Evolutionary conservation across 805 yeast genomes (phyloP).

Genomic region (Metschnikowia baotianmanensis): DNA sequence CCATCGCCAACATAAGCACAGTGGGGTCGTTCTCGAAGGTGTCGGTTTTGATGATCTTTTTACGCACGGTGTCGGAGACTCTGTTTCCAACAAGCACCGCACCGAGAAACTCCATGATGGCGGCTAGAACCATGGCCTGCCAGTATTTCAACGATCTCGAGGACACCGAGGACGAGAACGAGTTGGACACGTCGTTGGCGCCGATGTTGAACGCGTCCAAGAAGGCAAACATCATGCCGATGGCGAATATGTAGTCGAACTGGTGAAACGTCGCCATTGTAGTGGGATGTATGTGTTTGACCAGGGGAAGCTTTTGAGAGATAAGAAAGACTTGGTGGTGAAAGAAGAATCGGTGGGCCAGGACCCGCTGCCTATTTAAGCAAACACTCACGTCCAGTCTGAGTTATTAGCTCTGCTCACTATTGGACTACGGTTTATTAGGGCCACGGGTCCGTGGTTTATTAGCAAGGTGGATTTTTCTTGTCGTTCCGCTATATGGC

Average conservation of each 20-base stretch:
- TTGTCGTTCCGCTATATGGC: conserved; percentile 5
- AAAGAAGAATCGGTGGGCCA: too few relatives aligned
- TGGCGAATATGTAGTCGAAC: conserved; percentile 69
- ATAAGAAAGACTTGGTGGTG: too few relatives aligned
- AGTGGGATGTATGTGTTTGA: background rate
- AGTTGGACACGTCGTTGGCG: conserved; percentile 80
- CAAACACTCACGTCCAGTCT: too few relatives aligned
- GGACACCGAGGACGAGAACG: conserved; percentile 74
- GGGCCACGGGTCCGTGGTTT: conserved; percentile 5
- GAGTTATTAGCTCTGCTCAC: too few relatives aligned
- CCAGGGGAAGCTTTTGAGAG: too few relatives aligned
- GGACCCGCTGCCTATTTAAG: too few relatives aligned
- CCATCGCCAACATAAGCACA: conserved; percentile 72
- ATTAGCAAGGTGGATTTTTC: conserved; percentile 2
- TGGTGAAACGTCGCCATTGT: conserved; percentile 44
- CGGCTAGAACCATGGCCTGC: conserved; percentile 76
- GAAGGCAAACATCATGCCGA: conserved; percentile 67
- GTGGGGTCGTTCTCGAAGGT: conserved; percentile 57
- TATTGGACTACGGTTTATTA: background rate
- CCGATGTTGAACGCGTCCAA: conserved; percentile 80
- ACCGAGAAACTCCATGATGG: conserved; percentile 69
- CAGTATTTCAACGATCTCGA: conserved; percentile 65
- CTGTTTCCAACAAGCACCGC: conserved; percentile 72
- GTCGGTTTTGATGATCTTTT: conserved; percentile 54
- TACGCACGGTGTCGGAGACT: conserved; percentile 70